Evolutionary conservation across 441 rosid genomes (phyloP).

Genomic region (Kokia cookei): DNA sequence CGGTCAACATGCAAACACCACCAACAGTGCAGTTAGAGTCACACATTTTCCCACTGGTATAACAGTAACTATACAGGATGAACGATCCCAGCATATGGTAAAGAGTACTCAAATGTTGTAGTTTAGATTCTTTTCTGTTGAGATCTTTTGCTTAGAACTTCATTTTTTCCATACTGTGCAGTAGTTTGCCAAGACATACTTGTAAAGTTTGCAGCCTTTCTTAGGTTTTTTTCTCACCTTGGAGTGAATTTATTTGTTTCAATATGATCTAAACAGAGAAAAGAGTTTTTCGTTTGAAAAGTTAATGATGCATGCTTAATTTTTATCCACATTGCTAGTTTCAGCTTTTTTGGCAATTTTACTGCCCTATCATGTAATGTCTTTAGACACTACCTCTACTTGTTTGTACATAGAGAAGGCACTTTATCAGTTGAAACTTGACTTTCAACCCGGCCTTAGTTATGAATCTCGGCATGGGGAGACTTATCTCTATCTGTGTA

Average conservation of each 20-base stretch:
- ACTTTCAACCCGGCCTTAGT: not conserved
- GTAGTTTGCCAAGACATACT: not conserved
- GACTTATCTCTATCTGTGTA: not conserved
- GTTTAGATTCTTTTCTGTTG: not conserved
- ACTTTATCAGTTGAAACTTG: not conserved
- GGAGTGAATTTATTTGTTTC: not conserved
- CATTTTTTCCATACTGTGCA: not conserved
- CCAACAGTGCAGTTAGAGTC: conserved; percentile 91
- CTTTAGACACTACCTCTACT: not conserved
- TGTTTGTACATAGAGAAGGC: not conserved
- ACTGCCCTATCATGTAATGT: not conserved
- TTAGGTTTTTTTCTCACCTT: not conserved
- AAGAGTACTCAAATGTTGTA: conserved; percentile 1
- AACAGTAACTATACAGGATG: conserved; percentile 85
- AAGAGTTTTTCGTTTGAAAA: not conserved
- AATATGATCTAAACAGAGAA: not conserved
- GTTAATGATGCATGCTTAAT: not conserved
- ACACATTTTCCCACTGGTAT: conserved; percentile 78
- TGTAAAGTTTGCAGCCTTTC: not conserved
- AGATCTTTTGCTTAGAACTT: not conserved
- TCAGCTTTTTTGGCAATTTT: not conserved
- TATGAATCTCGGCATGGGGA: not conserved
- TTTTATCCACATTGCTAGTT: not conserved
- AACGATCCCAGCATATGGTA: conserved; percentile 97
- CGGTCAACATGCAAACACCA: conserved; percentile 96